These are phyloP conservation scores for Leccinum fibrillosum DNA, from an alignment of 768 basidiomycete genomes.

Conservation along the genomic window DNA sequence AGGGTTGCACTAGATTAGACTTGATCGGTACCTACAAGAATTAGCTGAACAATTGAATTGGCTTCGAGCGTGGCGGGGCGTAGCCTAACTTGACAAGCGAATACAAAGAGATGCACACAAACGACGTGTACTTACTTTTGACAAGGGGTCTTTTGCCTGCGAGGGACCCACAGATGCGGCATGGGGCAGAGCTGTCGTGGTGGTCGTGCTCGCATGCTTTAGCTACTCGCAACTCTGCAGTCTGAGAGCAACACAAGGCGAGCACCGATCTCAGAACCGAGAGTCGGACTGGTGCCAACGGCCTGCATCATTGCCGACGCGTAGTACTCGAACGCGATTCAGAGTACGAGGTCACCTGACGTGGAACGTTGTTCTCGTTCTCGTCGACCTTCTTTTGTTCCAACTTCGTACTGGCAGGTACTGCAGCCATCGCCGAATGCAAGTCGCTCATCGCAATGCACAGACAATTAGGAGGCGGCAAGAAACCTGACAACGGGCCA, in stretches of 20 bases:
- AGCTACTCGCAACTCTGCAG: neutral
- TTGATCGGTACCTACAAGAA: neutral
- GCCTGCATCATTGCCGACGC: slow-evolving; percentile 1
- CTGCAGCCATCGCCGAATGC: neutral
- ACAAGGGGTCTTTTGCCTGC: neutral
- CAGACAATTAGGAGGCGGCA: neutral
- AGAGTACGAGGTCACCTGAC: neutral
- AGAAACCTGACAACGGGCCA: neutral
- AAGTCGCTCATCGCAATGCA: neutral
- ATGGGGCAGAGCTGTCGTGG: neutral
- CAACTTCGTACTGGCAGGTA: neutral
- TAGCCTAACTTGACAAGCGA: neutral
- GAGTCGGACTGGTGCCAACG: neutral
- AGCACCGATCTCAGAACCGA: neutral
- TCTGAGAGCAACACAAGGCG: neutral
- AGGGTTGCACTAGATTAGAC: slow-evolving; percentile 1
- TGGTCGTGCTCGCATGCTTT: neutral
- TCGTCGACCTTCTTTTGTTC: neutral
- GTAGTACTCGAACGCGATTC: neutral
- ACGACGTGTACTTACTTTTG: neutral
- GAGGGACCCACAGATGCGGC: neutral
- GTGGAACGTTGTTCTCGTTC: neutral
- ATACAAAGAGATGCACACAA: neutral
- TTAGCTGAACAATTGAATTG: neutral
- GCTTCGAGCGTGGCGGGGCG: too few species aligned